Conservation (phyloP, 1,284 basidiomycete species). For the Golubevia sp. region DNA sequence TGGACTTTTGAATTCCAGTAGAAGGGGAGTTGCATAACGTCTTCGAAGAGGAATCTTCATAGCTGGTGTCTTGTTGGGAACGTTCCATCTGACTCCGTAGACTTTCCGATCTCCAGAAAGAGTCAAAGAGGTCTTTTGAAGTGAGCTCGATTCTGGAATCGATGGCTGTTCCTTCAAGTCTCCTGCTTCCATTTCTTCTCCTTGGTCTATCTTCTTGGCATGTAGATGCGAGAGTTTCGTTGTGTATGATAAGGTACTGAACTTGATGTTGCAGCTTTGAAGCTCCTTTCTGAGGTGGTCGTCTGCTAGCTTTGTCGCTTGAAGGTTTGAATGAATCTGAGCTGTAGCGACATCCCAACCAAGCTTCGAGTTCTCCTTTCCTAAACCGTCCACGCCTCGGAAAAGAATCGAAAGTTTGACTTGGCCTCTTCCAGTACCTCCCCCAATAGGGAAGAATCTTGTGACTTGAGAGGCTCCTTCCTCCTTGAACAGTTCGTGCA, state of each 20-base stretch:
- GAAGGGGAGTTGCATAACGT: constrained; percentile 25
- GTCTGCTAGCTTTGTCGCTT: constrained; percentile 26
- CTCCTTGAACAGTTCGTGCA: constrained; percentile 24
- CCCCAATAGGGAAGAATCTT: constrained; percentile 33
- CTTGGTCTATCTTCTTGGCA: neutral
- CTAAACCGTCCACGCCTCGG: constrained; percentile 18
- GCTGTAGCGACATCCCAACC: constrained; percentile 34
- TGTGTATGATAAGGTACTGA: neutral
- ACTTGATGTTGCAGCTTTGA: neutral
- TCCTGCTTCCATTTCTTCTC: neutral
- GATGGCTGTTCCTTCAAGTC: neutral
- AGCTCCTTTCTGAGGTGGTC: constrained; percentile 4
- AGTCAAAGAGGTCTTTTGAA: neutral
- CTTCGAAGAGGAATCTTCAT: constrained; percentile 28
- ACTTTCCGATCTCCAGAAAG: neutral
- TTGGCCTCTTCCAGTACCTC: constrained; percentile 25
- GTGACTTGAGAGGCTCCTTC: constrained; percentile 27
- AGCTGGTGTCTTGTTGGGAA: neutral
- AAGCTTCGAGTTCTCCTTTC: constrained; percentile 13
- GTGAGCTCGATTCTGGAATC: neutral
- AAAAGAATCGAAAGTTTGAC: constrained; percentile 31
- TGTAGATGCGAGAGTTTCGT: neutral
- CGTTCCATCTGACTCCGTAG: neutral
- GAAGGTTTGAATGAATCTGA: constrained; percentile 17
- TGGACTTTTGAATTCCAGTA: constrained; percentile 29